phyloP scores from a whole-genome alignment of 805 yeast genomes.

The Kodamaea kakaduensis region DNA sequence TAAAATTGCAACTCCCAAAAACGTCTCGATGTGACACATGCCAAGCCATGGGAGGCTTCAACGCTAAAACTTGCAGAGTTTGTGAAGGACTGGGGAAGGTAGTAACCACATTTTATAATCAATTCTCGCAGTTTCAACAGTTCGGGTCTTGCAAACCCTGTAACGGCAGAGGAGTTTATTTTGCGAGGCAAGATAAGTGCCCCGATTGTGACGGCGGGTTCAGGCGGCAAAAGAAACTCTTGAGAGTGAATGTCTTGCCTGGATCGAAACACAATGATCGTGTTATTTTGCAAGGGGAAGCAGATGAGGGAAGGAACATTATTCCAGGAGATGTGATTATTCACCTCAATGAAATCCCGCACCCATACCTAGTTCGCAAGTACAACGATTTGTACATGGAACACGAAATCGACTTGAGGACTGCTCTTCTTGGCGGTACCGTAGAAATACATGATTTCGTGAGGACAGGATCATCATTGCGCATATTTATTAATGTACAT shows the following conservation, averaged over 20 bases:
- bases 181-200: conserved; percentile 22
- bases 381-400: conserved; percentile 43
- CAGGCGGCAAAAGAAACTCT: conserved; percentile 44
- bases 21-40: conserved; percentile 48
- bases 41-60: conserved; percentile 48
- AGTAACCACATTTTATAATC: conserved; percentile 42
- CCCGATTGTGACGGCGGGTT: conserved; percentile 34
- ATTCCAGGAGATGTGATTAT: conserved; percentile 68
- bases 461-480: conserved; percentile 28
- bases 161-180: conserved; percentile 31
- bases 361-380: conserved; percentile 38
- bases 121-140: conserved; percentile 38
- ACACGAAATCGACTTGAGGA: conserved; percentile 46
- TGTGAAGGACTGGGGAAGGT: conserved; percentile 45
- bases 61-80: conserved; percentile 32
- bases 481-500: conserved; percentile 33
- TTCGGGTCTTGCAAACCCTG: conserved; percentile 31
- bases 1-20: conserved; percentile 53
- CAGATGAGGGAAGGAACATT: conserved; percentile 57
- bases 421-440: conserved; percentile 57
- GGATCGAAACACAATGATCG: conserved; percentile 54
- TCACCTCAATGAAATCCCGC: conserved; percentile 42
- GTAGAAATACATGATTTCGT: conserved; percentile 33
- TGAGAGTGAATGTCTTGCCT: conserved; percentile 50
- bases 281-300: conserved; percentile 53